Base-by-base conservation (phyloP, 805 yeast genomes). In the Isabelozyma gotoi region DNA sequence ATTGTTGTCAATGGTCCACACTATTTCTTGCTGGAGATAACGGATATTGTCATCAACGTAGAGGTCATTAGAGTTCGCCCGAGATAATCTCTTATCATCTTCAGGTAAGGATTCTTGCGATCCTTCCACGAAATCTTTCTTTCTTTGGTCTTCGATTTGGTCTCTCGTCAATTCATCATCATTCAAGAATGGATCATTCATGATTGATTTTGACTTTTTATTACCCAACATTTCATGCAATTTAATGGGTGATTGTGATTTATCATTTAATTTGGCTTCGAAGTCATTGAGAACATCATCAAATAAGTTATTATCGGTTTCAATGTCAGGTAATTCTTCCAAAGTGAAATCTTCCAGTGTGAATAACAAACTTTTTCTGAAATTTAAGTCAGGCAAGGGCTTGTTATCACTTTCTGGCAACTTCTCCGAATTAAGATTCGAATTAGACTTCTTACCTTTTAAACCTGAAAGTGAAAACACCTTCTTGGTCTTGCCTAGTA, bases 81-180 rank as follows among this genome's bases (percentile, higher is more conserved):
- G 45, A 3, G 41, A 21, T 4, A 16, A 16, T 18, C 24, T 21
- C 10, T 27, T 27, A 2, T 35, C 38, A 14, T 35, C 38, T 10
- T 35, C 20, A 6, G 38, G 20, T 14, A 36, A 24, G 3, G 39
- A 36, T n/a, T 36, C 39, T 15, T 36, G 39, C 7, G 39, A 36
- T 24, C 32, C 39, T 19, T 20, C 39, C 5, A 36, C 41, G 11
- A 46, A 44, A 39, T 71, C 75, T 35, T 59, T 64, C 15, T 55
- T 44, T 46, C 67, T 66, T 44, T 65, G 74, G 46, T 71, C 74
- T 29, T 56, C 60, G 40, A 71, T 71, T 46, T 71, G 76, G 27
- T 62, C 75, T 27, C 50, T 53, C 1, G 74, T 65, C 45, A 71
- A 59, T 43, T 71, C 76, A 42, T 71, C 76, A 51, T 71, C 76